Evolutionary conservation across 1,284 basidiomycete genomes (phyloP).

Genomic region (Cryptococcus sp.): DNA sequence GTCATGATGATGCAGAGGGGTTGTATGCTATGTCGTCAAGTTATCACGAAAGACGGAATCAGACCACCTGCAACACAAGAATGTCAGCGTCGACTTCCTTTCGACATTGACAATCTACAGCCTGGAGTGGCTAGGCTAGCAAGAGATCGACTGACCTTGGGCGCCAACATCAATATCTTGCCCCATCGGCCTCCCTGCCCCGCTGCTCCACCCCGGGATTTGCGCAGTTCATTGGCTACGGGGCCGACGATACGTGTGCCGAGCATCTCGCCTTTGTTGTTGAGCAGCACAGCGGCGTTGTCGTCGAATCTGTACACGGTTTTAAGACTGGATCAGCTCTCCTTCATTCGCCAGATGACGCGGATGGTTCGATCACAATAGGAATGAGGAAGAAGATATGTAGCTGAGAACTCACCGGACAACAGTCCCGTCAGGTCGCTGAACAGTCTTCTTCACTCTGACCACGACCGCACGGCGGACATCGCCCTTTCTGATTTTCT

Average conservation of each 20-base stretch:
- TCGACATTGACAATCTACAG: too few species aligned
- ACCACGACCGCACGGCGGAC: constrained; percentile 94
- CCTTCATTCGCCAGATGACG: too few species aligned
- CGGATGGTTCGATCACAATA: too few species aligned
- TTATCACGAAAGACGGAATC: too few species aligned
- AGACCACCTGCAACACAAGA: too few species aligned
- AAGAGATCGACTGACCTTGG: constrained; percentile 65
- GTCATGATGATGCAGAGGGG: too few species aligned
- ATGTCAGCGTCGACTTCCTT: too few species aligned
- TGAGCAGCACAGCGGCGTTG: constrained; percentile 93
- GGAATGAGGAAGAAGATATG: neutral
- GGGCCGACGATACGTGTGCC: constrained; percentile 93
- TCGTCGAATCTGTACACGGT: constrained; percentile 85
- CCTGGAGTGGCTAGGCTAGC: too few species aligned
- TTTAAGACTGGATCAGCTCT: too few species aligned
- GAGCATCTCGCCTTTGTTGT: constrained; percentile 95
- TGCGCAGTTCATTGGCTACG: constrained; percentile 83
- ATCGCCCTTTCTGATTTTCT: constrained; percentile 87
- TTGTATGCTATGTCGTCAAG: too few species aligned
- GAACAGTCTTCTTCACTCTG: constrained; percentile 62
- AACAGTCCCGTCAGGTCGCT: constrained; percentile 46
- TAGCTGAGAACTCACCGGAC: constrained; percentile 36
- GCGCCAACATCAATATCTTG: constrained; percentile 88
- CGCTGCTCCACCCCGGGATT: constrained; percentile 41
- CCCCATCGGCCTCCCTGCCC: constrained; percentile 81